phyloP scores from a whole-genome alignment of 306 rosid species.

The Glycine latifolia region DNA sequence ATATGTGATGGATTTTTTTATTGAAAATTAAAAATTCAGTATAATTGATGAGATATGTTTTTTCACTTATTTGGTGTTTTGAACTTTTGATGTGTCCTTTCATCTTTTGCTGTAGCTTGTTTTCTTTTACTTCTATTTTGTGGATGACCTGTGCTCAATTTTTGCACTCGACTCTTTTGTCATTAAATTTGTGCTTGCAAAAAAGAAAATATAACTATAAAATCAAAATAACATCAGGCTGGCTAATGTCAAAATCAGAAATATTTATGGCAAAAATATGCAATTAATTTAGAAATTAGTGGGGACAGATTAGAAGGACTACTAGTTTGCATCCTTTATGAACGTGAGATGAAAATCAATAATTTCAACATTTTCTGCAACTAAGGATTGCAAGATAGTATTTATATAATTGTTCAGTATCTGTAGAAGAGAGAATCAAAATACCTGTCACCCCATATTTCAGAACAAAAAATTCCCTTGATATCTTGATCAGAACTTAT shows the following conservation, averaged over 20 bases:
- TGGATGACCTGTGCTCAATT: neutral
- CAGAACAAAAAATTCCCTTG: neutral
- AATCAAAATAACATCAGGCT: constrained; percentile 8
- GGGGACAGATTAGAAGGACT: neutral
- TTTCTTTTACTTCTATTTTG: too few relatives aligned
- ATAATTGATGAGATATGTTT: constrained; percentile 20
- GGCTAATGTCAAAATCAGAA: neutral
- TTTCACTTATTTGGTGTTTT: neutral
- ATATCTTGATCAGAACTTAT: constrained; percentile 21
- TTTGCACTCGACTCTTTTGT: neutral
- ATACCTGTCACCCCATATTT: neutral
- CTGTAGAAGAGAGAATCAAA: constrained; percentile 7
- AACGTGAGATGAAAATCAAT: neutral
- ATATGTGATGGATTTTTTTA: neutral
- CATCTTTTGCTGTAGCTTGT: too few relatives aligned
- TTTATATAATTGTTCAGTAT: constrained; percentile 22
- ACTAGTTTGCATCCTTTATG: constrained; percentile 3
- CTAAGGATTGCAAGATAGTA: neutral
- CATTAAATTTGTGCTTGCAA: neutral
- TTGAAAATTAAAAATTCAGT: neutral
- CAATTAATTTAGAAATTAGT: constrained; percentile 10
- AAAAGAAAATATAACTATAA: neutral
- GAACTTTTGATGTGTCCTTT: too few relatives aligned
- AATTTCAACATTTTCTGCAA: constrained; percentile 36
- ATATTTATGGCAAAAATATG: neutral